Base-by-base conservation (phyloP, 768 basidiomycete species). In the Russula ochroleuca region DNA sequence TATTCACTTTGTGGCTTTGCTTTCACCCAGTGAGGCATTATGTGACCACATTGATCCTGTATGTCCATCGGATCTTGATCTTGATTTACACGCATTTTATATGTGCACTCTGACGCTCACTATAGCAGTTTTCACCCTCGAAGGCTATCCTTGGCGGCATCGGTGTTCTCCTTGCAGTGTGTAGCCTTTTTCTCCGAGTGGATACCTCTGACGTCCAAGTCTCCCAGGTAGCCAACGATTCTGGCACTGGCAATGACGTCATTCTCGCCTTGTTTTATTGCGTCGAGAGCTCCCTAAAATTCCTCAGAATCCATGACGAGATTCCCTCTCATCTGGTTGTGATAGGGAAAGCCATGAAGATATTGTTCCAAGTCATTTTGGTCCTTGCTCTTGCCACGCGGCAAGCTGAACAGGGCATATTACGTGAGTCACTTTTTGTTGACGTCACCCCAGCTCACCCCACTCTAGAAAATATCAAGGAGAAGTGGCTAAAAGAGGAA, bases 331-430 rank as follows among this genome's bases (percentile, higher is more conserved):
- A 56, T 57, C 21, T 57, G 14, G 5, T 51, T 6, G 55, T 62
- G 14, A 17, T 50, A 31, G 7, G 31, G n/a, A 62, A 50, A 40
- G 48, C 55, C 15, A 57, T 62, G 61, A 62, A 62, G 28, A 57
- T 57, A 17, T 33, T 62, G 48, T 49, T 50, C 48, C 8, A 37
- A 51, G n/a, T 62, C 23, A 48, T 62, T 4, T 21, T 57, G 1
- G 55, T 62, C 48, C 53, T 62, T 33, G 54, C 61, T 6, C 9
- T 50, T 31, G 48, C 61, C 45, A 57, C 61, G 15, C 25, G 8
- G 47, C 40, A 57, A 17, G n/a, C 31, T 1, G 40, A 37, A 43
- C 33, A 23, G 2, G 47, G n/a, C 25, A 49, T 14, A 57, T 43
- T 57, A 41, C 53, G 61, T 62, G 49, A 51, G 61, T 40, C 14